Evolutionary conservation across 2,329 filamentous ascomycete genomes (phyloP), one percentile per base, ranked within the genome.

Genomic region (Magnaporthiopsis incrustans): DNA sequence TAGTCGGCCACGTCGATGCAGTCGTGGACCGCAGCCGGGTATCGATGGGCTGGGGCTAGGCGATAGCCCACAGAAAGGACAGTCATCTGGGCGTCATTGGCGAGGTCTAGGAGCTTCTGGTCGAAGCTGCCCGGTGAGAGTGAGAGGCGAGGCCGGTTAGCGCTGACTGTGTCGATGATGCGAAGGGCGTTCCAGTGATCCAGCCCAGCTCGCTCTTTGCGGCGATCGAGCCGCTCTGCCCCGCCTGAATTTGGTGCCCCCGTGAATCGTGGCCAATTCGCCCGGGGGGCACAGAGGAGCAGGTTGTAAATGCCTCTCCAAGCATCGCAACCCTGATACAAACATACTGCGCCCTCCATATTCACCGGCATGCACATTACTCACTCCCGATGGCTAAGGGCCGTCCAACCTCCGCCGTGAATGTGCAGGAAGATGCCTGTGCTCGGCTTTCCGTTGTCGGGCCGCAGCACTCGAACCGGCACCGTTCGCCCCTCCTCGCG

Each of bases 51-150:
- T 0, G 85, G 85, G 0, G 84, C 84, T 25, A 85, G 78, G 33
- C 85, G 77, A 70, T 88, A 88, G 1, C 84, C 85, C 8, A 86
- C 78, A 0, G 80, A 83, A 15, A 87, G 71, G 22, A 82, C 79
- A 0, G 79, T 79, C 3, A 85, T 65, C 53, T 79, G 73, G 60
- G 75, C 78, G 33, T 73, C 71, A 67, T 85, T 77, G 60, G 83
- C 82, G 71, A 82, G 79, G 67, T 75, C 75, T 63, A 81, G 77
- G 14, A 86, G 73, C 44, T 78, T 75, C 1, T 71, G 65, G 68
- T 76, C 73, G 30, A 58, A 58, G n/a, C n/a, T 53, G 6, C 3
- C 3, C n/a, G 5, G 44, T 53, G 10, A n/a, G 22, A 12, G 18
- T n/a, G n/a, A 50, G 15, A 50, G 38, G 15, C 18, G 3, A 53